Evolutionary conservation across 2,329 filamentous ascomycete species (phyloP), one percentile per base, ranked within the genome.

Genomic region (Penicillium hesseltinei): DNA sequence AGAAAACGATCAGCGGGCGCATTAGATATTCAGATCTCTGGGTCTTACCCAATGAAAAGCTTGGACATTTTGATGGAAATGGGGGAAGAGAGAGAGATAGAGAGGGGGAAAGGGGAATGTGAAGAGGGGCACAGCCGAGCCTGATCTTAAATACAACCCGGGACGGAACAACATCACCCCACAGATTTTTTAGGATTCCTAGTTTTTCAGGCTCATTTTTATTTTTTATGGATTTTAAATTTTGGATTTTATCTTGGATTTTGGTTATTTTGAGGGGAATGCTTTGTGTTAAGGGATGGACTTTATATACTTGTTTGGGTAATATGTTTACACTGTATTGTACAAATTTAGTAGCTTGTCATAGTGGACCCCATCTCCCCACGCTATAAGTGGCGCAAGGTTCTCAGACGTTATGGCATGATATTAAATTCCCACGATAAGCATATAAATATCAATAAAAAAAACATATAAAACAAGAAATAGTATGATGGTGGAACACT

Each of bases 61-160:
- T 56, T 56, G 42, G 54, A 56, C 54, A 56, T 56, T 27, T 53
- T 56, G 54, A 56, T 56, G 50, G 23, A 46, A 53, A 49, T 49
- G 25, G 25, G 35, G 43, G 39, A 43, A 53, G 27, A 45, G 36
- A 47, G 33, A 17, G 15, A 43, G 49, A 43, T 36, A 44, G 25
- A 31, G 49, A 36, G 36, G 33, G 49, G 43, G 42, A n/a, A n/a
- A 42, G 43, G 49, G 33, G 42, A 36, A 36, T 56, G 54, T 42
- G 42, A 56, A 56, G 54, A 56, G 54, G 54, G 54, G 54, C 48
- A 52, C 44, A 47, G 54, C 54, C 54, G 54, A 56, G 54, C 43
- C 43, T 46, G 49, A 38, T 53, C 54, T 56, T 56, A 56, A 56
- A 56, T 56, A 56, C 33, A 44, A 50, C 39, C 49, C 54, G 54